Evolutionary conservation across 805 yeast genomes (phyloP).

Genomic region (Wickerhamiella sergipiensis): DNA sequence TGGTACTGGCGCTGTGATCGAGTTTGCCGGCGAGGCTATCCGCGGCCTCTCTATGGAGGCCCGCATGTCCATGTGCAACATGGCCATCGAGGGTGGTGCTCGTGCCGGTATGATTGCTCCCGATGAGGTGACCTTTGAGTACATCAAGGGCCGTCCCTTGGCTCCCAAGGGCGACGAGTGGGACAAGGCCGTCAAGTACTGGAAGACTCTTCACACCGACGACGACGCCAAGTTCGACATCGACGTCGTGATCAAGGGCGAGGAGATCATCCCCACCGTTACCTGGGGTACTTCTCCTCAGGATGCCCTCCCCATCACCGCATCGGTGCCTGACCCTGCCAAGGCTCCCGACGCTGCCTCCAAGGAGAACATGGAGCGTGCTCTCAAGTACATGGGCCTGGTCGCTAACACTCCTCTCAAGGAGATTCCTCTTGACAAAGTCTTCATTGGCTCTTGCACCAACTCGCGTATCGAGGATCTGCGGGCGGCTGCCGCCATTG

Average conservation of each 20-base stretch:
- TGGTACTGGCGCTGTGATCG: constrained; percentile 95
- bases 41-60: constrained; percentile 89
- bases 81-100: constrained; percentile 99
- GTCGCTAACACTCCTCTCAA: constrained; percentile 65
- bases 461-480: constrained; percentile 95
- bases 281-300: constrained; percentile 99
- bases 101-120: constrained; percentile 99
- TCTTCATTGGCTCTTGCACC: constrained; percentile 96
- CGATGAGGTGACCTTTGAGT: constrained; percentile 76
- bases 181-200: constrained; percentile 86
- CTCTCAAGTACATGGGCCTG: constrained; percentile 86
- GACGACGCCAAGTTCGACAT: constrained; percentile 81
- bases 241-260: constrained; percentile 67
- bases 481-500: constrained; percentile 88
- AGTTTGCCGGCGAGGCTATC: constrained; percentile 92
- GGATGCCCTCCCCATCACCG: constrained; percentile 92
- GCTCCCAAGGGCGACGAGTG: constrained; percentile 91
- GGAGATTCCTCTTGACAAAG: constrained; percentile 76
- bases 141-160: constrained; percentile 84
- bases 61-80: constrained; percentile 97
- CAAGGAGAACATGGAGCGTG: constrained; percentile 78
- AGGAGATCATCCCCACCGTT: constrained; percentile 85
- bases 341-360: constrained; percentile 45
- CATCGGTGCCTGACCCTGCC: constrained; percentile 82
- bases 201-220: constrained; percentile 81